phyloP scores from a whole-genome alignment of 129 eudicot genomes.

The Flaveria robusta region DNA sequence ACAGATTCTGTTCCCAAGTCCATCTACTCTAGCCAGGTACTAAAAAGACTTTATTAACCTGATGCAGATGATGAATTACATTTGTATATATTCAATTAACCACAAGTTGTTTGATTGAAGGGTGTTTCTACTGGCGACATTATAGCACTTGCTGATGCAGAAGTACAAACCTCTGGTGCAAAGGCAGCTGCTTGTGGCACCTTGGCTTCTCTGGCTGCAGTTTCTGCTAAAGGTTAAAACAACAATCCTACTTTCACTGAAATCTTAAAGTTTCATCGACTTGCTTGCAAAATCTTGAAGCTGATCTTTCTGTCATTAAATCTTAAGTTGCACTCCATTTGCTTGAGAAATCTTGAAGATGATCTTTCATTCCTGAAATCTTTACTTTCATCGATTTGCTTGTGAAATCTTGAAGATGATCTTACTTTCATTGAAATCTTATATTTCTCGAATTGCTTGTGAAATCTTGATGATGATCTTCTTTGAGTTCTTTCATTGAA shows the following conservation, averaged over 20 bases:
- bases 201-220: constrained; percentile 71
- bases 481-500: neutral
- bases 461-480: constrained; percentile 5
- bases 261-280: neutral
- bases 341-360: constrained; percentile 20
- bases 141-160: constrained; percentile 65
- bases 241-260: neutral
- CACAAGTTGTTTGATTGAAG: constrained; percentile 36
- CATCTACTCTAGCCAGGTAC: constrained; percentile 52
- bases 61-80: constrained; percentile 14
- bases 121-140: constrained; percentile 48
- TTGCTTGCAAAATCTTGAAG: constrained; percentile 24
- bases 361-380: neutral
- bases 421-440: neutral
- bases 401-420: constrained; percentile 20
- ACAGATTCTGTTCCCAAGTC: constrained; percentile 38
- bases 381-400: neutral
- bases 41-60: constrained; percentile 5
- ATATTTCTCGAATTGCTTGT: neutral
- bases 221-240: constrained; percentile 66
- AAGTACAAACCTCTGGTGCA: constrained; percentile 73
- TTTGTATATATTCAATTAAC: constrained; percentile 1
- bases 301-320: neutral
- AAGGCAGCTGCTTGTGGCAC: constrained; percentile 90
- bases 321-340: neutral